Evolutionary conservation across 345 rosid genomes (phyloP), one percentile per base, ranked within the genome.

Genomic region (Populus pruinosa): DNA sequence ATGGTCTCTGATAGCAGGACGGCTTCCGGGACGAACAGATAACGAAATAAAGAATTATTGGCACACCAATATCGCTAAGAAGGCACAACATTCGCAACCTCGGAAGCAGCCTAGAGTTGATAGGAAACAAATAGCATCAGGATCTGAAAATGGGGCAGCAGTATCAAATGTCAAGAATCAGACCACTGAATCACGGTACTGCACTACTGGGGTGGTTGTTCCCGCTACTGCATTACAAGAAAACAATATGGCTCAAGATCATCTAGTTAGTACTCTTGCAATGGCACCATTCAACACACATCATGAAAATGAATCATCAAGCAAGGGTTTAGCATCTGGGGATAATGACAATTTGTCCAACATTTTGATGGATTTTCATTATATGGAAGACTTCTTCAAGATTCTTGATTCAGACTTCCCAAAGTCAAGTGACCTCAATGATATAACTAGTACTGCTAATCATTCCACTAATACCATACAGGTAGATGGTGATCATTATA

Each of bases 1-100:
- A 33, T 86, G 88, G 88, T 83, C 86, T n/a, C 76, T 86, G 8
- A 86, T 86, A 39, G 88, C 88, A 8, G 86, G 88, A 5, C 77
- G 86, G 59, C 82, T 86, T 23, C 88, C 86, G 0, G 88, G 88
- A 36, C 80, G 88, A 65, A 86, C 85, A 8, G 86, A 83, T 70
- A 86, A 86, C 35, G 88, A 86, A 62, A 83, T 83, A 17, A 86
- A 86, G 78, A 86, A 86, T 59, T 86, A 81, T 63, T 86, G 88
- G 88, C 82, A 86, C 73, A 81, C 85, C 49, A 81, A 77, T 29
- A 67, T 86, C 17, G 81, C 86, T 2, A 83, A 83, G 72, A 85
- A 78, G 50, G 70, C 68, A 23, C 36, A 47, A 23, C 75, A 77
- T 0, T 8, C 29, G 38, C 63, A 72, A 33, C 16, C 72, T 7